A percentile compares a stretch with the other conserved stretches of the same genome.
Evolutionary conservation across 106 monocot species (phyloP).

Genomic region (Phalaenopsis aphrodite): DNA sequence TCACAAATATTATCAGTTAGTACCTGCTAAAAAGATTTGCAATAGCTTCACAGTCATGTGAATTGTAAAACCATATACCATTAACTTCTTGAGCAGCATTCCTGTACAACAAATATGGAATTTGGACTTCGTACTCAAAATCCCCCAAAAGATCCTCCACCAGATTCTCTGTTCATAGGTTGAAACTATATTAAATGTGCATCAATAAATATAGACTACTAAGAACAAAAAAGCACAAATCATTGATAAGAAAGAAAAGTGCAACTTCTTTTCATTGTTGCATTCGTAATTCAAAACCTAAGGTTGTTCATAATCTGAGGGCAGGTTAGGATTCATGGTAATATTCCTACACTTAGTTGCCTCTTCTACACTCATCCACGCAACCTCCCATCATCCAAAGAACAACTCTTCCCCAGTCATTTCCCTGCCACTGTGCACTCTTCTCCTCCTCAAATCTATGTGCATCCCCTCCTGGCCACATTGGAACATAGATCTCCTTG

Average conservation of each 20-base stretch:
- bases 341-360: not conserved
- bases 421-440: not conserved
- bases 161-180: slow-evolving; percentile 53
- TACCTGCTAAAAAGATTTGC: slow-evolving; percentile 86
- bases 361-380: not conserved
- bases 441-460: not conserved
- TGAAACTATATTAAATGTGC: not conserved
- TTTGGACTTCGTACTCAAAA: slow-evolving; percentile 88
- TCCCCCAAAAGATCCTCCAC: slow-evolving; percentile 86
- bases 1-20: not conserved
- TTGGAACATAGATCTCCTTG: too few species aligned
- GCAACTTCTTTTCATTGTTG: not conserved
- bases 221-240: not conserved
- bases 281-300: not conserved
- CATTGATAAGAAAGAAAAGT: not conserved
- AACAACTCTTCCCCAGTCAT: not conserved
- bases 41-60: slow-evolving; percentile 76
- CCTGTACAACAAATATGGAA: slow-evolving; percentile 73
- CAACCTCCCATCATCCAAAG: not conserved
- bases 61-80: slow-evolving; percentile 95
- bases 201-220: not conserved
- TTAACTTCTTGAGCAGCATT: slow-evolving; percentile 88
- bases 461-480: not conserved
- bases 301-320: not conserved
- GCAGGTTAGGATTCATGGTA: not conserved